These are phyloP conservation scores for Angomonas ambiguus DNA, from an alignment of 208 protist genomes.

Conservation along the genomic window DNA sequence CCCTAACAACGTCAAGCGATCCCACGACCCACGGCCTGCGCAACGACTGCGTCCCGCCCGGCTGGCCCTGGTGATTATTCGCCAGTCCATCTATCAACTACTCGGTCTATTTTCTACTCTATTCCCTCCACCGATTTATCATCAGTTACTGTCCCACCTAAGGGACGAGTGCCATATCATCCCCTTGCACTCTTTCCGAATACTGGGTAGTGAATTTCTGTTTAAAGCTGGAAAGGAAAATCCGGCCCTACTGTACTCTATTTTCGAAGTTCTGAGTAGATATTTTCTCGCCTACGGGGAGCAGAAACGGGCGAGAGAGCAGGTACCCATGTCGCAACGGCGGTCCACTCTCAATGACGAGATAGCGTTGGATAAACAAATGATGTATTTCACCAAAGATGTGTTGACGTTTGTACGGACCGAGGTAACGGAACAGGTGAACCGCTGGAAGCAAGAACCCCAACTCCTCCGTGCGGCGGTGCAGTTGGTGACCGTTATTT, in stretches of 20 bases:
- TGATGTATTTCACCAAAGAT: constrained; percentile 64
- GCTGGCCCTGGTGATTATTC: constrained; percentile 37
- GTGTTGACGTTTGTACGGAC: constrained; percentile 45
- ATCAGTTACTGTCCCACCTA: neutral
- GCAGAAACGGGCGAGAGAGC: neutral
- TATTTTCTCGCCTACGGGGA: neutral
- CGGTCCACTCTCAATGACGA: constrained; percentile 26
- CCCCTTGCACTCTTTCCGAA: neutral
- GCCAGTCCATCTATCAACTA: constrained; percentile 61
- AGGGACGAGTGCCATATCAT: neutral
- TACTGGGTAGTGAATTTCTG: neutral
- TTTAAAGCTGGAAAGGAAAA: neutral
- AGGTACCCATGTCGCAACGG: neutral
- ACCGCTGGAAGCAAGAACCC: constrained; percentile 24
- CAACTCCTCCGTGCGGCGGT: constrained; percentile 16
- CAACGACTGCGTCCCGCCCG: constrained; percentile 25
- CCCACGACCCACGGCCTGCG: constrained; percentile 44
- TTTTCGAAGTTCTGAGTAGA: neutral
- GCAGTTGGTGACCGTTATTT: neutral
- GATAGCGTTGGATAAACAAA: constrained; percentile 50
- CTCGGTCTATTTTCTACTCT: neutral
- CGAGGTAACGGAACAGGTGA: constrained; percentile 35
- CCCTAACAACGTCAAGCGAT: too few relatives aligned
- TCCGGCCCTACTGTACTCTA: neutral
- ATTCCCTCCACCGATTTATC: neutral